A percentile compares a stretch with the other conserved stretches of the same genome.
Evolutionary conservation across 768 basidiomycete genomes (phyloP).

Genomic region (Amanita muscaria): DNA sequence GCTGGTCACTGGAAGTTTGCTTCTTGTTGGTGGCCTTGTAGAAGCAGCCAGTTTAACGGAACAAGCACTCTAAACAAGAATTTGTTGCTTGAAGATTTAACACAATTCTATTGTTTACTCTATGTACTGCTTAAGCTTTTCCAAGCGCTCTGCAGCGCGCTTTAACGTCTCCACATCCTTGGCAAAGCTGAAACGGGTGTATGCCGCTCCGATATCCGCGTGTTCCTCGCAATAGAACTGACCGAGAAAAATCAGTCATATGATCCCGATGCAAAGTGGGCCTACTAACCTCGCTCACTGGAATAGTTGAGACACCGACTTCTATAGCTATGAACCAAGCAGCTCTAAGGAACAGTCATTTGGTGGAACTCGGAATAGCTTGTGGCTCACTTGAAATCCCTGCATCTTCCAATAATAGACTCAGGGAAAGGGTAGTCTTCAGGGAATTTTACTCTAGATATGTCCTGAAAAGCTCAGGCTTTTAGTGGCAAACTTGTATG

Average conservation of each 20-base stretch:
- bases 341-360: conserved; percentile 40
- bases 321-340: conserved; percentile 93
- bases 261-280: too few relatives aligned
- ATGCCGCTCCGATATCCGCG: conserved; percentile 75
- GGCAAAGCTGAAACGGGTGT: conserved; percentile 89
- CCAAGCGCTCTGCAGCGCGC: conserved; percentile 75
- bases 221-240: conserved; percentile 94
- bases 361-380: neutral
- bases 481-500: neutral
- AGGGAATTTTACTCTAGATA: conserved; percentile 70
- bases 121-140: conserved; percentile 61
- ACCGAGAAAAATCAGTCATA: too few relatives aligned
- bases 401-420: conserved; percentile 67
- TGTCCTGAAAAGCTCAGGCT: conserved; percentile 43
- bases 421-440: conserved; percentile 78
- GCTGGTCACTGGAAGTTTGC: conserved; percentile 89
- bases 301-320: conserved; percentile 86
- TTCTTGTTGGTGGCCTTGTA: conserved; percentile 88
- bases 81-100: too few relatives aligned
- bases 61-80: conserved; percentile 43
- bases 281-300: conserved; percentile 84
- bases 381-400: conserved; percentile 66
- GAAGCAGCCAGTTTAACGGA: conserved; percentile 83
- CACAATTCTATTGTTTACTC: conserved; percentile 11
- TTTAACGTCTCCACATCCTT: conserved; percentile 85